These are phyloP conservation scores for Lipomyces yamanashiensis DNA, from an alignment of 805 yeast species.

Conservation along the genomic window DNA sequence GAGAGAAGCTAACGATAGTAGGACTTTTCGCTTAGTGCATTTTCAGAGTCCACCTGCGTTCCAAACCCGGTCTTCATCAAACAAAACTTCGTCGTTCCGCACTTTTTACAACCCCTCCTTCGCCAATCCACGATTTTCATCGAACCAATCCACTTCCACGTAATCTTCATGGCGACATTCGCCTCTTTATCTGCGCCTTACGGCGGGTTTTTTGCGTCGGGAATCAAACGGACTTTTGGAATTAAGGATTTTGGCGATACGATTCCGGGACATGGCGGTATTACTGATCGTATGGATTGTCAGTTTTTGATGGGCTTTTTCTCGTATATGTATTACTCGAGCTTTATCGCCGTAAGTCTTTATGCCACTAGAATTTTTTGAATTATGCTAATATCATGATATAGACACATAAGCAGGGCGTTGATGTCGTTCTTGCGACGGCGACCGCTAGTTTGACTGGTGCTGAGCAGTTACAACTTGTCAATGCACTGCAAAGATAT, in stretches of 20 bases:
- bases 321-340: slow-evolving; percentile 87
- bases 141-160: slow-evolving; percentile 90
- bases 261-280: slow-evolving; percentile 98
- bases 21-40: slow-evolving; percentile 40
- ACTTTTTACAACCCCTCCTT: slow-evolving; percentile 57
- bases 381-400: neutral
- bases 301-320: slow-evolving; percentile 98
- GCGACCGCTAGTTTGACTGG: slow-evolving; percentile 70
- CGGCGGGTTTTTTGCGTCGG: slow-evolving; percentile 97
- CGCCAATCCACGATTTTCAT: slow-evolving; percentile 39
- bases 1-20: neutral
- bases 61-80: slow-evolving; percentile 88
- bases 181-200: slow-evolving; percentile 97
- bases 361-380: neutral
- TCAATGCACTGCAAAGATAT: slow-evolving; percentile 62
- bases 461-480: slow-evolving; percentile 66
- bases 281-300: slow-evolving; percentile 96
- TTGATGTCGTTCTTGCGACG: slow-evolving; percentile 74
- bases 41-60: slow-evolving; percentile 70
- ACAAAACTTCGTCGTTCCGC: slow-evolving; percentile 76
- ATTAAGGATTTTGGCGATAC: slow-evolving; percentile 98
- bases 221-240: slow-evolving; percentile 92
- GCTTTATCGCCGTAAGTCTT: slow-evolving; percentile 66
- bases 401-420: slow-evolving; percentile 50
- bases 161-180: slow-evolving; percentile 83